Evolutionary conservation across 768 basidiomycete genomes (phyloP), one percentile per base, ranked within the genome.

Genomic region (Agaricus blazei): DNA sequence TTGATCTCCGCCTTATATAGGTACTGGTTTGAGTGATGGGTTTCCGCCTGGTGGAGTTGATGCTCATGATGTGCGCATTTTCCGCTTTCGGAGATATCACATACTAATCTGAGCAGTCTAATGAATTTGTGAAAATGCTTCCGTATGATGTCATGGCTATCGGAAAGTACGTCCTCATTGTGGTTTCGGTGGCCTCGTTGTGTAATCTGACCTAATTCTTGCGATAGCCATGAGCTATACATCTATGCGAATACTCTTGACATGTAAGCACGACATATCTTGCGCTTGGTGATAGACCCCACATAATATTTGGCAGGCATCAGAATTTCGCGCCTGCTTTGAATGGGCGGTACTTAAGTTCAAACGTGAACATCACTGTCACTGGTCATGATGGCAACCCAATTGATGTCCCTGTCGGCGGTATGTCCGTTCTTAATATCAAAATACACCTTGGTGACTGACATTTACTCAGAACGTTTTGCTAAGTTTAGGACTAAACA

Each of bases 291-390:
- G 50, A 29, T 54, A 58, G 47, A 60, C 34, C 34, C 29, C 28
- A 15, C 40, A 26, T 26, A 45, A 38, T 26, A 15, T 19, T 56
- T 9, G 9, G 38, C 54, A 86, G 81, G 70, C 73, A 87, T 66
- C 69, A 75, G 51, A 87, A 87, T 65, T 88, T 92, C 62, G 83
- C 72, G 3, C 85, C 83, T 2, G 70, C 81, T 45, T 77, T 84
- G 67, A 74, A 80, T 7, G 90, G 88, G 5, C 77, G 84, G 44
- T 94, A 93, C 67, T 71, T 97, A 46, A 84, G 90, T 1, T 90
- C 86, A 2, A 96, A 96, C 62, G 88, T 83, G 53, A 90, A 95
- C 70, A 90, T 96, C 65, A 93, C 91, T 2, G 64, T 88, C 9
- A 58, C 75, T 14, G 76, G 80, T 61, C 62, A 69, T 34, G 55